These are phyloP conservation scores for Gentiana macrophylla DNA, from an alignment of 257 asterid genomes.

Conservation along the genomic window DNA sequence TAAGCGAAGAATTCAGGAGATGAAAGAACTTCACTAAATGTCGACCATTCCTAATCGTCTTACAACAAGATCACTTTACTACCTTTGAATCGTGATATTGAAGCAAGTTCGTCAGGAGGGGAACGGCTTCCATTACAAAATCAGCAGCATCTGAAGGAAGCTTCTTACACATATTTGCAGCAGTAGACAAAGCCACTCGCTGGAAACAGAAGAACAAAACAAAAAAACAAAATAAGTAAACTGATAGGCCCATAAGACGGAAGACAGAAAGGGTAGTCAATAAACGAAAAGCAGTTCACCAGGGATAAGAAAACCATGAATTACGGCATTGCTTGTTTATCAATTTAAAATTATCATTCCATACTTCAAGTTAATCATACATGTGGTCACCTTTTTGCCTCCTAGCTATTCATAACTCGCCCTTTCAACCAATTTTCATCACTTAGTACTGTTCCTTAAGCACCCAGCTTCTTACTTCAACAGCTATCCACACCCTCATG, in stretches of 20 bases:
- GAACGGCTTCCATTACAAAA: constrained; percentile 99
- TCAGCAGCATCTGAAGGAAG: constrained; percentile 97
- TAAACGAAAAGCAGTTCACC: not conserved
- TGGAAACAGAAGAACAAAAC: constrained; percentile 14
- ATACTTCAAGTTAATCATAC: too few species aligned
- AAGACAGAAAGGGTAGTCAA: not conserved
- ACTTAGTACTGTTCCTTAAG: too few species aligned
- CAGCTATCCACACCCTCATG: too few species aligned
- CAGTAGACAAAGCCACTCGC: constrained; percentile 95
- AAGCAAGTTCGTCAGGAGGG: constrained; percentile 87
- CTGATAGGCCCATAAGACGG: not conserved
- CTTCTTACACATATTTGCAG: constrained; percentile 99
- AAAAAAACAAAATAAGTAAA: not conserved
- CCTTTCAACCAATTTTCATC: too few species aligned
- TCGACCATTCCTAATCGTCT: not conserved
- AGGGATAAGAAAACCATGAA: too few species aligned
- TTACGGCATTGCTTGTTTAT: too few species aligned
- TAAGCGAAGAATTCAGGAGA: not conserved
- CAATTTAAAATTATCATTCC: too few species aligned
- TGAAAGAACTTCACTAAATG: not conserved
- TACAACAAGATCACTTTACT: constrained; percentile 3
- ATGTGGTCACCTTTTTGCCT: too few species aligned
- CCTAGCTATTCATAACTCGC: too few species aligned
- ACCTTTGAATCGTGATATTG: constrained; percentile 99
- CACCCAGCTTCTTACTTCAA: too few species aligned